Percentiles rank a stretch among this genome's conserved stretches.
These are phyloP conservation scores for Fusarium temperatum DNA, from an alignment of 2,329 filamentous ascomycete species.

Conservation along the genomic window DNA sequence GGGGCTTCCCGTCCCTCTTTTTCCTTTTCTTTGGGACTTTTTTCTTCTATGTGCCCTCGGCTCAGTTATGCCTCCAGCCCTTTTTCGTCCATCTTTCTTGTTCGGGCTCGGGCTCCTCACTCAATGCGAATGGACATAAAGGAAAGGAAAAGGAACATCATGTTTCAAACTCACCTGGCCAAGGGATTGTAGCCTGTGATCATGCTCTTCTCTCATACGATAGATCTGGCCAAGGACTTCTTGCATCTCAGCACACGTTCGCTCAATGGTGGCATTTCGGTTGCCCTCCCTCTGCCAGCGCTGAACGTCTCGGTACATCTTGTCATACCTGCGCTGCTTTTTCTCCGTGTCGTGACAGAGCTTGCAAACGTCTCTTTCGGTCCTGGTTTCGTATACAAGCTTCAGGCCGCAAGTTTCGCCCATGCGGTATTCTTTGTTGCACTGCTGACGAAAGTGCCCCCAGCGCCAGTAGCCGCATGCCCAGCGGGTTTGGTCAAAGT, in stretches of 20 bases:
- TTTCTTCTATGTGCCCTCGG: slow-evolving; percentile 1
- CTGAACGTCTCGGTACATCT: slow-evolving; percentile 77
- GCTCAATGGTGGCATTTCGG: slow-evolving; percentile 76
- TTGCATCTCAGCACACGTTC: slow-evolving; percentile 74
- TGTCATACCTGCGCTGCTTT: slow-evolving; percentile 78
- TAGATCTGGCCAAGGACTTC: slow-evolving; percentile 70
- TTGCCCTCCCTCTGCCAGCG: slow-evolving; percentile 83
- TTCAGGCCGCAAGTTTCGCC: slow-evolving; percentile 97
- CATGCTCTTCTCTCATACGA: slow-evolving; percentile 55
- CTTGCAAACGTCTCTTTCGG: slow-evolving; percentile 74
- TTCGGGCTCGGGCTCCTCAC: not conserved
- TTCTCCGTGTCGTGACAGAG: slow-evolving; percentile 90
- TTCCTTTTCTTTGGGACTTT: slow-evolving; percentile 5
- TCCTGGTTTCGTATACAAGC: slow-evolving; percentile 79
- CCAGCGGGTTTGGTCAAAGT: slow-evolving; percentile 91
- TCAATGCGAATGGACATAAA: not conserved
- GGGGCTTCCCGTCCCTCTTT: slow-evolving; percentile 28
- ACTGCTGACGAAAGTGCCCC: slow-evolving; percentile 92
- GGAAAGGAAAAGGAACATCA: not conserved
- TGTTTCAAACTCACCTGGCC: slow-evolving; percentile 33
- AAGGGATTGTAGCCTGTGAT: slow-evolving; percentile 48
- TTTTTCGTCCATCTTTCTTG: not conserved
- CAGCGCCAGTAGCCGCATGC: slow-evolving; percentile 92
- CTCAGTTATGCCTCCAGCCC: not conserved
- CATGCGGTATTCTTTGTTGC: slow-evolving; percentile 92